phyloP scores from a whole-genome alignment of 2,329 filamentous ascomycete genomes.

The Verruconis gallopava region DNA sequence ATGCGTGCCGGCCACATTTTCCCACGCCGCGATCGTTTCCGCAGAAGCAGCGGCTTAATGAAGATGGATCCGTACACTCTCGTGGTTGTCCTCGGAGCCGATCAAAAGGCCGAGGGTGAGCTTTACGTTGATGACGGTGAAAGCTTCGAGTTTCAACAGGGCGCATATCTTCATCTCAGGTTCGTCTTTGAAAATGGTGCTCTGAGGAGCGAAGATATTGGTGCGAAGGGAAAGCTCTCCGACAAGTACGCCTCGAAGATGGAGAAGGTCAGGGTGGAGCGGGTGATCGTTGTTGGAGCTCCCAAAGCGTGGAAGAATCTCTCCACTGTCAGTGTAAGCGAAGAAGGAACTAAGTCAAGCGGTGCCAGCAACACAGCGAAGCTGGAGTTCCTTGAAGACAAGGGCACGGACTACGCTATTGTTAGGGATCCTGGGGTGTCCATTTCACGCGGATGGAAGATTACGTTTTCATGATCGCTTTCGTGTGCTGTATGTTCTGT shows the following conservation, averaged over 20 bases:
- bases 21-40: constrained; percentile 74
- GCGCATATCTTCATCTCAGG: constrained; percentile 74
- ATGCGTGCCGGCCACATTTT: constrained; percentile 92
- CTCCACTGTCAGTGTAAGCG: constrained; percentile 51
- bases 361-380: constrained; percentile 35
- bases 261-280: constrained; percentile 66
- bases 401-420: constrained; percentile 47
- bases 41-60: constrained; percentile 80
- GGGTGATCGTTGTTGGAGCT: constrained; percentile 70
- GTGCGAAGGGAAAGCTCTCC: constrained; percentile 45
- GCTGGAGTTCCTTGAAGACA: constrained; percentile 44
- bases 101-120: constrained; percentile 63
- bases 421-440: constrained; percentile 49
- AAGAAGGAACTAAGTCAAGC: constrained; percentile 37
- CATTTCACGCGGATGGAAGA: constrained; percentile 53
- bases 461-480: constrained; percentile 37
- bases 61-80: constrained; percentile 90
- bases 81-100: constrained; percentile 57
- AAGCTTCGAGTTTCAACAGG: constrained; percentile 73
- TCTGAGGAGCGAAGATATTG: constrained; percentile 55
- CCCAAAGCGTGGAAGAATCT: constrained; percentile 57
- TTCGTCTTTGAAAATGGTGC: constrained; percentile 48
- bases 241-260: constrained; percentile 69
- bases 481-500: too few species aligned
- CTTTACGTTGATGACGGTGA: constrained; percentile 92